Base-by-base conservation (phyloP, 2,329 filamentous ascomycete species). In the Ophiosphaerella herpotricha region DNA sequence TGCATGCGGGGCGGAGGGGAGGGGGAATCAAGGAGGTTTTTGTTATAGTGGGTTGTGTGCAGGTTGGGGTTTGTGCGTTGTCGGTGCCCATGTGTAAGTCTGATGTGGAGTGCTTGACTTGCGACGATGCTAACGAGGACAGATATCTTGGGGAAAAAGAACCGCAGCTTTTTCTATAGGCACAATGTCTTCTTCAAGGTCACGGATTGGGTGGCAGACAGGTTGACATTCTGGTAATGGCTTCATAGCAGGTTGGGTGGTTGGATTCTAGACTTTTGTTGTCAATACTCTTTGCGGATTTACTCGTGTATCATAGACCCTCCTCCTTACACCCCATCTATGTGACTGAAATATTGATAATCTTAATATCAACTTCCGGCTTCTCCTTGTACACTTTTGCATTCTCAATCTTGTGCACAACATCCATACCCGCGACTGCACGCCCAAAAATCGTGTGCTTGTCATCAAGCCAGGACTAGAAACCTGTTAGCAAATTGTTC, bases 391-490 rank as follows among this genome's bases (percentile, higher is more conserved):
- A 86, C 4, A 91, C 91, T 70, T 88, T 89, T 13, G 84, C 82
- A 71, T 95, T 96, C 76, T 99, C 94, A 70, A 99, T 99, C 78
- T 88, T 90, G 73, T 97, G 91, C 53, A 99, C 87, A 16, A 99
- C 91, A 73, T 99, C 94, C 69, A 97, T 78, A 0, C 94, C 94
- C 69, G 92, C 88, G 33, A 93, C 87, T 1, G 91, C 92, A 35
- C 94, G 82, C 0, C 94, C 94, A 70, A 99, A 99, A 45, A 99
- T 90, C 0, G 93, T 97, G 73, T 99, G 94, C 74, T 97, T 96
- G 57, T 89, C 87, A 71, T 99, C 94, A 44, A 99, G 76, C 94
- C 94, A 99, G 5, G 91, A 88, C 78, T 89, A 61, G 29, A 39
- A 26, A 31, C 31, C n/a, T 26, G 56, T 74, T 66, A 73, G 68